Base-by-base conservation (phyloP, 495 filamentous ascomycete genomes). In the Lindgomyces ingoldianus region DNA sequence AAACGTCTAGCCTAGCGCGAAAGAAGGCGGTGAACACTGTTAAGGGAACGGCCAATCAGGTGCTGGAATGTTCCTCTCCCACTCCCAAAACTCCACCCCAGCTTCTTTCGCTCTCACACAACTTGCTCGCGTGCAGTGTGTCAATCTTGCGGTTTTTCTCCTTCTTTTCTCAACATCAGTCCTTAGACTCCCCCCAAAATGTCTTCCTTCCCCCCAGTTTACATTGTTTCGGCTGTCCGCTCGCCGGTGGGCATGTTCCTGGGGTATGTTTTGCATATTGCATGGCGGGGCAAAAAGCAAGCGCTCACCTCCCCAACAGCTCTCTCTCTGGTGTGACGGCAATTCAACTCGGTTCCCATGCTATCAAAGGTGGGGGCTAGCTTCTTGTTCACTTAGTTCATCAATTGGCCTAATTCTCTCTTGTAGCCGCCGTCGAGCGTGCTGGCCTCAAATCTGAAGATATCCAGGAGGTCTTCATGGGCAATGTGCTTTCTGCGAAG, bases 401-500 rank as follows among this genome's bases (percentile, higher is more conserved):
- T 29, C 60, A 30, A 61, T 57, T 62, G 52, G 41, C 24, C 60
- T 69, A 45, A 69, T 42, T 3, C 25, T 39, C 0, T 55, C 24
- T 14, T 44, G 65, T 65, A 93, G 91, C 90, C 75, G 93, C 93
- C 61, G 80, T 98, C 67, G 86, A 91, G 74, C 87, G 89, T 68
- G 91, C 93, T 60, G 86, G 87, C 65, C 84, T 98, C 78, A 89
- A 93, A 75, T 81, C 91, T 47, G 83, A 88, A 61, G 83, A 94
- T 74, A 91, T 98, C 22, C 85, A 98, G 73, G 94, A 98, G 73
- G 90, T 98, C 72, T 95, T 94, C 83, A 94, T 96, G 71, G 94
- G 94, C 72, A 98, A 98, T 82, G 94, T 98, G 55, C 84, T 98
- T 69, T 95, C 92, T 46, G 94, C 93, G 71, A 91, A 91, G 93